Percentiles rank a stretch among this genome's conserved stretches.
Conservation (phyloP, 352 stramenopile species). For the Globisporangium cederbergense region DNA sequence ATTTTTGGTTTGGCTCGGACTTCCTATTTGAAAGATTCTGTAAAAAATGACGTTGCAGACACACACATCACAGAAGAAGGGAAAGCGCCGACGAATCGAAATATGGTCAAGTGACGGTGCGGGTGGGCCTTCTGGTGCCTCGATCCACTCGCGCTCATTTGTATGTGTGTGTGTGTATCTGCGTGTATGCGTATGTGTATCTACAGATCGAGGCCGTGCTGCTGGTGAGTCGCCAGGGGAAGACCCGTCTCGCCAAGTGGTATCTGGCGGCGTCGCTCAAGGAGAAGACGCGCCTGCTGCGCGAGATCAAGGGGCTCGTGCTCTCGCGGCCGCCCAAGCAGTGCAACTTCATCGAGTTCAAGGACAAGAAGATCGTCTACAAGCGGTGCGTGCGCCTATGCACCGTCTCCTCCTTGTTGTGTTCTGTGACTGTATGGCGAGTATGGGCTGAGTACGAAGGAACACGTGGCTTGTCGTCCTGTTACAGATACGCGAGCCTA, state of each 20-base stretch:
- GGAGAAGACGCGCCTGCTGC: conserved; percentile 87
- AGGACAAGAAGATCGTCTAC: conserved; percentile 98
- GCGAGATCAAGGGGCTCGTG: conserved; percentile 87
- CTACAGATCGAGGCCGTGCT: conserved; percentile 84
- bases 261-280: conserved; percentile 77
- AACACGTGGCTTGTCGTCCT: too few species aligned
- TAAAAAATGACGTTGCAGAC: too few species aligned
- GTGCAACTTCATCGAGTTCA: conserved; percentile 97
- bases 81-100: too few species aligned
- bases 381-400: conserved; percentile 55
- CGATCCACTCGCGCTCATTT: too few species aligned
- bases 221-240: conserved; percentile 89
- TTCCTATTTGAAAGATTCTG: too few species aligned
- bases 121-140: too few species aligned
- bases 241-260: conserved; percentile 91
- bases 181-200: conserved; percentile 14
- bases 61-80: too few species aligned
- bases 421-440: background rate
- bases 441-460: too few species aligned
- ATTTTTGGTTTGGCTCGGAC: too few species aligned
- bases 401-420: too few species aligned
- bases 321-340: conserved; percentile 81
- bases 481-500: conserved; percentile 90
- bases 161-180: background rate
- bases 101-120: too few species aligned